These are phyloP conservation scores for Eucalyptus cladocalyx DNA, from an alignment of 345 rosid genomes.

Conservation along the genomic window DNA sequence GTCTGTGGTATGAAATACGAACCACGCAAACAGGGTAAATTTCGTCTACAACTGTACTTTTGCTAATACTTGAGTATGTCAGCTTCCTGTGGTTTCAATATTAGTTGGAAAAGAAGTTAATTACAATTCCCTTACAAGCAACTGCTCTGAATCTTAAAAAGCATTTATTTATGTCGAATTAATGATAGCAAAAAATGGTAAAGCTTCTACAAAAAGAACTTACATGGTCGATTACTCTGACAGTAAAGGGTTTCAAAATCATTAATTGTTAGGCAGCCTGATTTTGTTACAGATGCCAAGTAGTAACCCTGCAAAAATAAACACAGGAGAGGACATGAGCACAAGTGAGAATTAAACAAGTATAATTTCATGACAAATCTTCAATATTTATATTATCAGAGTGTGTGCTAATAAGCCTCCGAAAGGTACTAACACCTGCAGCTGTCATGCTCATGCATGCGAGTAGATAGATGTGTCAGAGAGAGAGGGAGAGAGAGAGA, in stretches of 20 bases:
- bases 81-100: neutral
- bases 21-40: neutral
- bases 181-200: neutral
- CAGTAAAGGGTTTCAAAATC: slow-evolving; percentile 78
- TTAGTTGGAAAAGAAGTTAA: neutral
- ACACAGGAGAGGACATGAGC: neutral
- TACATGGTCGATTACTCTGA: slow-evolving; percentile 28
- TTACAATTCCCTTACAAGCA: neutral
- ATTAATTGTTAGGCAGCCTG: slow-evolving; percentile 82
- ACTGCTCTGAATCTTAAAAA: neutral
- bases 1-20: neutral
- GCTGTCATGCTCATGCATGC: neutral
- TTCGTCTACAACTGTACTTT: neutral
- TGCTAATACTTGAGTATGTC: neutral
- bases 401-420: neutral
- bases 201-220: slow-evolving; percentile 1
- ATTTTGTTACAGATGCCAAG: slow-evolving; percentile 62
- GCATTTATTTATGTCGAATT: neutral
- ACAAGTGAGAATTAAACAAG: neutral
- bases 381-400: neutral
- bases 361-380: neutral
- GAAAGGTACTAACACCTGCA: neutral
- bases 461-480: neutral
- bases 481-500: neutral
- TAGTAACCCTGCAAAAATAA: slow-evolving; percentile 59